Evolutionary conservation across 495 filamentous ascomycete species (phyloP).

Genomic region (Penicillium cosmopolitanum): DNA sequence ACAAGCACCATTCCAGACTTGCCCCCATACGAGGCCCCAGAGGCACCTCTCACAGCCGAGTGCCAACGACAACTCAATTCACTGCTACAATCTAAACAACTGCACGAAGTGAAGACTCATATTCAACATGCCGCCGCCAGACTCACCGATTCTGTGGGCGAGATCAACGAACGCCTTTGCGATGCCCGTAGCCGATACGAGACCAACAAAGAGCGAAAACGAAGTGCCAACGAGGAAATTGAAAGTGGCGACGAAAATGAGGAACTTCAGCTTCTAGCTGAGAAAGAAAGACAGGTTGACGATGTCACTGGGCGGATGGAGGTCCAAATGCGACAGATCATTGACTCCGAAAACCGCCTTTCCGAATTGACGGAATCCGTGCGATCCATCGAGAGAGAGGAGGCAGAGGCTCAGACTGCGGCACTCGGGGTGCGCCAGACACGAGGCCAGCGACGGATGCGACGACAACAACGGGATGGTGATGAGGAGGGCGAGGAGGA

Average conservation of each 20-base stretch:
- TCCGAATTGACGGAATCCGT: conserved; percentile 38
- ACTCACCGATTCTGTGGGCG: conserved; percentile 47
- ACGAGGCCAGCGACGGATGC: conserved; percentile 24
- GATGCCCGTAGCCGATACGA: conserved; percentile 40
- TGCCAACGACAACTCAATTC: conserved; percentile 36
- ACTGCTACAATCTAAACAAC: conserved; percentile 35
- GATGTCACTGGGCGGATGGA: conserved; percentile 44
- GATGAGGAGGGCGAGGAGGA: conserved; percentile 27
- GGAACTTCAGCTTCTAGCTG: conserved; percentile 31
- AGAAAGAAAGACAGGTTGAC: conserved; percentile 33
- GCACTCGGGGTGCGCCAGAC: conserved; percentile 23
- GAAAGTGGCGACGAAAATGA: conserved; percentile 20
- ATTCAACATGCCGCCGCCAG: conserved; percentile 40
- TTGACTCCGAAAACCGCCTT: conserved; percentile 45
- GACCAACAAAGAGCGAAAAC: conserved; percentile 26
- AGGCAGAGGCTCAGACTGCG: conserved; percentile 14
- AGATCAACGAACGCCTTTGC: conserved; percentile 50
- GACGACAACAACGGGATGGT: conserved; percentile 10
- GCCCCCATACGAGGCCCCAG: conserved; percentile 62
- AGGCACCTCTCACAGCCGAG: conserved; percentile 48
- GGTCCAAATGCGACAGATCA: conserved; percentile 37
- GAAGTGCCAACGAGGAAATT: conserved; percentile 11
- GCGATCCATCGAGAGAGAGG: conserved; percentile 33
- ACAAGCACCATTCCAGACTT: conserved; percentile 35
- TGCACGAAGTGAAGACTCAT: conserved; percentile 39